phyloP scores from a whole-genome alignment of 768 basidiomycete species.

The Trametes cubensis region DNA sequence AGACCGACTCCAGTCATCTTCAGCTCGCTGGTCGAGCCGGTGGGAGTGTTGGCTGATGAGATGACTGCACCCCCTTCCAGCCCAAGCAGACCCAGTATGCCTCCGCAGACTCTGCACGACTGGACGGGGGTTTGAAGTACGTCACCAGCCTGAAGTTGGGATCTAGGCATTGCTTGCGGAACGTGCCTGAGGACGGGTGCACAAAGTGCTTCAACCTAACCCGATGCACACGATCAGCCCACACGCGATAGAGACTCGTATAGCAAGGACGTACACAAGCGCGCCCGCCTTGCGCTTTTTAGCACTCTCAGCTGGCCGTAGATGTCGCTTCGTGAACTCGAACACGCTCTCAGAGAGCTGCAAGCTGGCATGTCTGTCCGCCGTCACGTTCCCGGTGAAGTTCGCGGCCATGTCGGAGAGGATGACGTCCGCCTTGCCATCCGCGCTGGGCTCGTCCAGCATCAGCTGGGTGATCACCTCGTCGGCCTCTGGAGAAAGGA shows the following conservation, averaged over 20 bases:
- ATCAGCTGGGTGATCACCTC: conserved; percentile 46
- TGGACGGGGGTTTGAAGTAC: conserved; percentile 81
- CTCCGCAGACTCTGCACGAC: conserved; percentile 76
- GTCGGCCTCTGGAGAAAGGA: conserved; percentile 60
- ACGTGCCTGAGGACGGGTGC: conserved; percentile 71
- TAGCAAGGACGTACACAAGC: conserved; percentile 52
- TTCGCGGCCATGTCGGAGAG: conserved; percentile 93
- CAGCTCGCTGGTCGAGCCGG: neutral
- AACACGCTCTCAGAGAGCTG: conserved; percentile 77
- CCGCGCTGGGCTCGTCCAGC: conserved; percentile 33
- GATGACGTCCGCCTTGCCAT: conserved; percentile 70
- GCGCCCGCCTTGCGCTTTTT: conserved; percentile 51
- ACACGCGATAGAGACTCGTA: neutral
- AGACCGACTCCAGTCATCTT: neutral
- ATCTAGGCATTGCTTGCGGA: conserved; percentile 58
- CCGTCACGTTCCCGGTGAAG: conserved; percentile 65
- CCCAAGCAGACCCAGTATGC: conserved; percentile 87
- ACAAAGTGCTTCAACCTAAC: conserved; percentile 82
- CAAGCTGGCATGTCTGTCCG: conserved; percentile 70
- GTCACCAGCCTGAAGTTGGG: conserved; percentile 68
- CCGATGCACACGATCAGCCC: conserved; percentile 6
- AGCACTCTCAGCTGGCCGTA: conserved; percentile 50
- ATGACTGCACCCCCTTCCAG: conserved; percentile 44
- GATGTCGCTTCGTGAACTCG: conserved; percentile 58
- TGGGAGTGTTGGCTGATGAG: neutral